Percentiles rank a stretch among this genome's conserved stretches.
Conservation (phyloP, 805 yeast species). For the Yamadazyma sp. region DNA sequence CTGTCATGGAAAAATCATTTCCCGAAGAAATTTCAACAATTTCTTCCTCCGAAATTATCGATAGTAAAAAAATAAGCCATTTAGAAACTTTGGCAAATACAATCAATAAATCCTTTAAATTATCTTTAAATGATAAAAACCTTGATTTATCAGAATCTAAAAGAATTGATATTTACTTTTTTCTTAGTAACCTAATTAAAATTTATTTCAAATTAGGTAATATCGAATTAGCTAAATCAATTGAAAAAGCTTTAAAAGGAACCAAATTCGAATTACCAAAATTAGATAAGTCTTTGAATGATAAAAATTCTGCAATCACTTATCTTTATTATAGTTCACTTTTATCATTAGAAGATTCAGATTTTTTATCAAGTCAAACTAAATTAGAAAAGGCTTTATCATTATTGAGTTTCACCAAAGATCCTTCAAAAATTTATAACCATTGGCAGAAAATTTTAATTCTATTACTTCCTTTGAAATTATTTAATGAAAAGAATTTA, state of each 20-base stretch:
- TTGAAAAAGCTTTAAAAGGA: slow-evolving; percentile 65
- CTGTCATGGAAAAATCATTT: slow-evolving; percentile 28
- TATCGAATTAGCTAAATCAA: slow-evolving; percentile 68
- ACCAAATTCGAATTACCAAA: slow-evolving; percentile 53
- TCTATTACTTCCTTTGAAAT: slow-evolving; percentile 61
- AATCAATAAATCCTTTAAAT: slow-evolving; percentile 69
- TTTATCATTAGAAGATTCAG: slow-evolving; percentile 62
- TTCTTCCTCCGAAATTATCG: slow-evolving; percentile 14
- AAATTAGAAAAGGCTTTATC: slow-evolving; percentile 52
- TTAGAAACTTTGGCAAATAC: slow-evolving; percentile 59
- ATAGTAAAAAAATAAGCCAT: slow-evolving; percentile 17
- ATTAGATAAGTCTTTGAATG: slow-evolving; percentile 31
- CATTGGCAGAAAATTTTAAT: slow-evolving; percentile 50
- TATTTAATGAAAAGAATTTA: slow-evolving; percentile 44
- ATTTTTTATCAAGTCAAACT: slow-evolving; percentile 48
- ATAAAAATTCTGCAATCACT: slow-evolving; percentile 48
- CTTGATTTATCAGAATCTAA: slow-evolving; percentile 49
- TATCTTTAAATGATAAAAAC: slow-evolving; percentile 76
- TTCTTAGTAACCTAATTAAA: slow-evolving; percentile 66
- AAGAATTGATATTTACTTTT: slow-evolving; percentile 63
- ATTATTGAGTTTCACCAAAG: slow-evolving; percentile 22
- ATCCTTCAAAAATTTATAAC: slow-evolving; percentile 18
- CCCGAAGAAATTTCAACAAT: slow-evolving; percentile 22
- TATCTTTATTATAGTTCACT: slow-evolving; percentile 71
- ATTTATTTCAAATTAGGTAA: slow-evolving; percentile 66